Percentiles rank a stretch among this genome's conserved stretches.
These are phyloP conservation scores for Colletotrichum horii DNA, from an alignment of 2,329 filamentous ascomycete genomes.

Conservation along the genomic window DNA sequence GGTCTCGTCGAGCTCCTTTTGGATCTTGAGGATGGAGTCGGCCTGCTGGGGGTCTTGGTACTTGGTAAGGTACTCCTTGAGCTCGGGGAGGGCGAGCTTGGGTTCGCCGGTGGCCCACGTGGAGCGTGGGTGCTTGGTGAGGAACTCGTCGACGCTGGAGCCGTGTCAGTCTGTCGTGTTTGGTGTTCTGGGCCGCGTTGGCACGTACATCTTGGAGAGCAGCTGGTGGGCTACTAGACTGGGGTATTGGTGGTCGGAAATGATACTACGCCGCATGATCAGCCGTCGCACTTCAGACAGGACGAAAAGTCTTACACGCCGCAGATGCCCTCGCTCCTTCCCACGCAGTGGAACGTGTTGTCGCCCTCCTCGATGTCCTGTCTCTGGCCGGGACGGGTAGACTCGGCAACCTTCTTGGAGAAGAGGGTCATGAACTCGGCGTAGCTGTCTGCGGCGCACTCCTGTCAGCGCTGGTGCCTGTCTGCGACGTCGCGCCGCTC, in stretches of 20 bases:
- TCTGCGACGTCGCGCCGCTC: background rate
- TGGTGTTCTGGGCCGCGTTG: background rate
- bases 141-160: conserved; percentile 78
- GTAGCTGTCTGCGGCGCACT: conserved; percentile 2
- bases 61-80: conserved; percentile 75
- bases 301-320: conserved; percentile 53
- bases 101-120: conserved; percentile 64
- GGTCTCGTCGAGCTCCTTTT: conserved; percentile 95
- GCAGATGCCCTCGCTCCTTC: conserved; percentile 74
- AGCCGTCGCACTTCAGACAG: background rate
- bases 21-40: conserved; percentile 93
- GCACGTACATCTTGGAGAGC: conserved; percentile 66
- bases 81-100: conserved; percentile 69
- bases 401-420: conserved; percentile 85
- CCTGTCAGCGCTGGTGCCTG: background rate
- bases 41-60: conserved; percentile 90
- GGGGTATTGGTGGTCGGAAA: conserved; percentile 78
- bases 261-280: conserved; percentile 50
- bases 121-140: conserved; percentile 74
- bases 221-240: conserved; percentile 84
- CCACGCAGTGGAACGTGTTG: conserved; percentile 81
- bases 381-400: conserved; percentile 79
- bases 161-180: background rate
- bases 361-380: conserved; percentile 87
- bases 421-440: conserved; percentile 79